Base-by-base conservation (phyloP, 495 filamentous ascomycete species). In the Podospora tetraspora region DNA sequence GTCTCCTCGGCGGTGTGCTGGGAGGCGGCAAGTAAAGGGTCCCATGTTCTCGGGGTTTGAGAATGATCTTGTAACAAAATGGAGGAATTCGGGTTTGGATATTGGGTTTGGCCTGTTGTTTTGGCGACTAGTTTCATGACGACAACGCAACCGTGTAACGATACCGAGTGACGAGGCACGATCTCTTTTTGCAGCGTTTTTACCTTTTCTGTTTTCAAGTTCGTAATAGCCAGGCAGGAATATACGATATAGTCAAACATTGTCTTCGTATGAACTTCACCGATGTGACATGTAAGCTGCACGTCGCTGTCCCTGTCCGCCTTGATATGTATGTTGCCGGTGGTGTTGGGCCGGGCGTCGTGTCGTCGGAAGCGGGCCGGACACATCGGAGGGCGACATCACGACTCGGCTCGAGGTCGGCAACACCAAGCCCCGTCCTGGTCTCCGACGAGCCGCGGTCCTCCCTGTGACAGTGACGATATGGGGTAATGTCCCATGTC, bases 1-100 rank as follows among this genome's bases (percentile, higher is more conserved):
- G 74, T 27, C 70, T 79, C 16, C 62, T 77, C 16, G 73, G 77
- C 11, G 72, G 72, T 43, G 24, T 82, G 0, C 66, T 75, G 9
- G 76, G 76, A 23, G 64, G 57, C 27, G n/a, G 32, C 24, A 29
- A 30, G 19, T 58, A 27, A 59, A 9, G 34, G 29, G 29, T 10
- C 10, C 29, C 1, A 30, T 5, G 43, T 23, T 21, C 34, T 52
- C 21, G 11, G 5, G 34, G n/a, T 52, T 13, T 22, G 9, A 63
- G 3, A 22, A 43, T 13, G 16, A 43, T 16, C 19, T 52, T 52
- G 43, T n/a, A 52, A 52, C 43, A 59, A 62, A 62, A 32, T 21
- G 62, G 13, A n/a, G 62, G 32, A 13, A 25, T 11, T 23, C 57
- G 32, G 62, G 34, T 64, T n/a, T n/a, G n/a, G n/a, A n/a, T n/a